Evolutionary conservation across 495 filamentous ascomycete genomes (phyloP).

Genomic region (Copromyces sp.): DNA sequence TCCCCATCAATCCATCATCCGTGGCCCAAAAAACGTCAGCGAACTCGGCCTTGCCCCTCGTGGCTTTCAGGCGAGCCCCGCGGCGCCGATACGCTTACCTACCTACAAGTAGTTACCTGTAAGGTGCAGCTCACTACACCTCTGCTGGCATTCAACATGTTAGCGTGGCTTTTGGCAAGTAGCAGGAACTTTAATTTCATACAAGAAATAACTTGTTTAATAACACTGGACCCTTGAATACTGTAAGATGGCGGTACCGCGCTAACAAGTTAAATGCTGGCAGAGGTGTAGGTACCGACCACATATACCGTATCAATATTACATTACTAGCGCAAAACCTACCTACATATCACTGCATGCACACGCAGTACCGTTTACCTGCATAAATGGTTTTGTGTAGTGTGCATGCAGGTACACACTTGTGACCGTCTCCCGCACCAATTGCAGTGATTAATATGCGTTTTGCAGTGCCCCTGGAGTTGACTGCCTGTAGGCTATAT

Average conservation of each 20-base stretch:
- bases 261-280: no score
- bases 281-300: no score
- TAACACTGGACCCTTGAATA: no score
- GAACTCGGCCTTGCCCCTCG: neutral
- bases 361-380: neutral
- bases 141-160: no score
- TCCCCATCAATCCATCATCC: neutral
- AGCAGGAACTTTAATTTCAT: no score
- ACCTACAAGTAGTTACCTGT: neutral
- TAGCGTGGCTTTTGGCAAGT: no score
- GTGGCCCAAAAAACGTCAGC: neutral
- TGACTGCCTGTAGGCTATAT: neutral
- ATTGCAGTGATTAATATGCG: neutral
- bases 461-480: neutral
- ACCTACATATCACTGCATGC: neutral
- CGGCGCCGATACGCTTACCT: neutral
- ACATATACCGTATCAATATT: no score
- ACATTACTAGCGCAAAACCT: neutral
- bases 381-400: neutral
- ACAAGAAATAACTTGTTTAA: no score
- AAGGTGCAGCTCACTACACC: neutral
- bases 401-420: neutral
- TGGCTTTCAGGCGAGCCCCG: neutral
- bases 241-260: no score
- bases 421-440: neutral